Base-by-base conservation (phyloP, 257 asterid genomes). In the Salvia miltiorrhiza region DNA sequence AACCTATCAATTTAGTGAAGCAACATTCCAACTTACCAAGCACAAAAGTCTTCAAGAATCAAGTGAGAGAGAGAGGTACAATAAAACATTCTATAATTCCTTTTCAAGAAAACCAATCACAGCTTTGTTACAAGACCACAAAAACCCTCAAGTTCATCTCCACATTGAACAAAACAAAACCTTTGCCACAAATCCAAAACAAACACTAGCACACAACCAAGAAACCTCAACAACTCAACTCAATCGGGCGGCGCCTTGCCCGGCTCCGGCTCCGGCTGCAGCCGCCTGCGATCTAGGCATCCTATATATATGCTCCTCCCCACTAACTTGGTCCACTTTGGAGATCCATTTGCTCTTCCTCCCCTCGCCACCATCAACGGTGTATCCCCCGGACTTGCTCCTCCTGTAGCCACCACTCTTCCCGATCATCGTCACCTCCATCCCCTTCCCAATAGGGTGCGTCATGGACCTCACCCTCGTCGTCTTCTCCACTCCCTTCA, bases 221-320 rank as follows among this genome's bases (percentile, higher is more conserved):
- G 49, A 37, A 12, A 4, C 10, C 26, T 41, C 30, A 7, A 24
- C n/a, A 63, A 39, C 65, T 56, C 58, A 9, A 9, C 55, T 30
- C 35, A 30, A 30, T n/a, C n/a, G n/a, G n/a, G n/a, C n/a, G n/a
- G n/a, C n/a, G n/a, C n/a, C n/a, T n/a, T n/a, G n/a, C n/a, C n/a
- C n/a, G n/a, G n/a, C n/a, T n/a, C n/a, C n/a, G n/a, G n/a, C 48
- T 12, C 26, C 40, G 40, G 40, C n/a, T 1, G 40, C 40, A 5
- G 40, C 40, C 10, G 9, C 40, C 40, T 7, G 9, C 5, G 40
- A 74, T 75, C 69, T 79, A 43, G 85, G 88, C 75, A 88, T 52
- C 70, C 95, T 78, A 20, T 56, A 88, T 14, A 85, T 82, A 69
- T 88, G 92, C 57, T 88, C 95, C 73, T 88, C 95, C 14, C 95